Conservation (phyloP, 164 flowering plant genomes). For the Tetracentron sinense region DNA sequence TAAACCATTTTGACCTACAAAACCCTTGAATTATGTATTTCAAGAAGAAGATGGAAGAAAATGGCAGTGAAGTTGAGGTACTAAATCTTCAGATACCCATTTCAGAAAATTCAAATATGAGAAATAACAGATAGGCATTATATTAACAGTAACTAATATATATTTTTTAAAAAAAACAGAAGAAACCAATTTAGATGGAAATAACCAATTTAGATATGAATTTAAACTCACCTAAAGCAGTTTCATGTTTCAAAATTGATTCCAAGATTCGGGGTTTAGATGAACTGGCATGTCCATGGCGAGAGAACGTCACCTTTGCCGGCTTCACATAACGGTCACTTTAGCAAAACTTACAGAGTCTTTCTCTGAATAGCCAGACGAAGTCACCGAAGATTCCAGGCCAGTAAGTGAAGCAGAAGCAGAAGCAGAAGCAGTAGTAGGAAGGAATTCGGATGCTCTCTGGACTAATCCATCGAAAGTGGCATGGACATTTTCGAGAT, state of each 20-base stretch:
- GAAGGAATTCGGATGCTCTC: constrained; percentile 50
- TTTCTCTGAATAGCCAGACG: constrained; percentile 14
- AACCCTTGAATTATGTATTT: constrained; percentile 6
- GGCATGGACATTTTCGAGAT: constrained; percentile 36
- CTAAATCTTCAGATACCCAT: neutral
- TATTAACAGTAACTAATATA: neutral
- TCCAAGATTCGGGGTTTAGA: constrained; percentile 33
- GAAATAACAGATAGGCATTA: neutral
- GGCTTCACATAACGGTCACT: constrained; percentile 60
- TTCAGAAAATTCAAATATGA: neutral
- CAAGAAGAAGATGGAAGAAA: too few species aligned
- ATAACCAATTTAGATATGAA: neutral
- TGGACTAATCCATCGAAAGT: constrained; percentile 46
- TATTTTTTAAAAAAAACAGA: too few species aligned
- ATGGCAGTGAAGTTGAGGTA: too few species aligned
- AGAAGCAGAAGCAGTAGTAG: constrained; percentile 16
- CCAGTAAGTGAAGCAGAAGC: constrained; percentile 6
- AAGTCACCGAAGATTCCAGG: constrained; percentile 14
- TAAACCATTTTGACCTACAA: constrained; percentile 2
- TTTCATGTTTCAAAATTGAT: constrained; percentile 33
- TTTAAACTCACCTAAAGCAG: constrained; percentile 31
- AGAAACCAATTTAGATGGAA: too few species aligned
- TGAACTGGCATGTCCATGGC: constrained; percentile 30
- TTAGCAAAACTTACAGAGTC: constrained; percentile 36
- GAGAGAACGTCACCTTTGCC: constrained; percentile 30